Conservation (phyloP, 179 eudicot species). For the Beta macrorhiza region DNA sequence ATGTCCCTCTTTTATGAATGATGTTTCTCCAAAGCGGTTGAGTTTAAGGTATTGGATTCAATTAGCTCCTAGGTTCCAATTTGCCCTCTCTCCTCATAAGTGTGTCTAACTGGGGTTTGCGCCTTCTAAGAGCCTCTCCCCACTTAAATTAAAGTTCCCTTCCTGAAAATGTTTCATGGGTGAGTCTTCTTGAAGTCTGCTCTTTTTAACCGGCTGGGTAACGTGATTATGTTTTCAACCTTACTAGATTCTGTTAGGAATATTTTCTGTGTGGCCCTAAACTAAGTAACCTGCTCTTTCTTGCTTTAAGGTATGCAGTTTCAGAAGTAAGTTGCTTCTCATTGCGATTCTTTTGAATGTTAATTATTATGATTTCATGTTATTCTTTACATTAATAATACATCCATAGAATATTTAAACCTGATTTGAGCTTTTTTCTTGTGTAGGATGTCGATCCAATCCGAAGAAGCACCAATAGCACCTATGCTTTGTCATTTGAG, state of each 20-base stretch:
- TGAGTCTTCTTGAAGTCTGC: neutral
- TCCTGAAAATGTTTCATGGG: neutral
- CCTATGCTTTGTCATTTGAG: constrained; percentile 47
- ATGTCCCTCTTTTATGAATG: too few species aligned
- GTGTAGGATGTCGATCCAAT: constrained; percentile 34
- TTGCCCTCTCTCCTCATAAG: neutral
- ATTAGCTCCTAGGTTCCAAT: neutral
- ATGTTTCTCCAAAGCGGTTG: neutral
- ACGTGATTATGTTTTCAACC: neutral
- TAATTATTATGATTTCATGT: neutral
- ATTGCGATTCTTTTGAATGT: neutral
- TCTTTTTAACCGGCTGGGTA: neutral
- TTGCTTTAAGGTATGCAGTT: neutral
- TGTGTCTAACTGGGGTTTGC: neutral
- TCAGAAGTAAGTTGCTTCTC: neutral
- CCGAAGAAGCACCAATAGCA: constrained; percentile 32
- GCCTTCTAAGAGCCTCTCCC: neutral
- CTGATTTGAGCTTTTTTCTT: constrained; percentile 13
- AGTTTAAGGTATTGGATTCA: neutral
- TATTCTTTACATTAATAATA: neutral
- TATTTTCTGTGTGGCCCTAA: too few species aligned
- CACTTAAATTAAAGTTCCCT: neutral
- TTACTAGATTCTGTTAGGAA: neutral
- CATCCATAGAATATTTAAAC: neutral
- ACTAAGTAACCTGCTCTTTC: neutral